Evolutionary conservation across 208 protist species (phyloP), one percentile per base, ranked within the genome.

Genomic region (Leishmania gerbilli): DNA sequence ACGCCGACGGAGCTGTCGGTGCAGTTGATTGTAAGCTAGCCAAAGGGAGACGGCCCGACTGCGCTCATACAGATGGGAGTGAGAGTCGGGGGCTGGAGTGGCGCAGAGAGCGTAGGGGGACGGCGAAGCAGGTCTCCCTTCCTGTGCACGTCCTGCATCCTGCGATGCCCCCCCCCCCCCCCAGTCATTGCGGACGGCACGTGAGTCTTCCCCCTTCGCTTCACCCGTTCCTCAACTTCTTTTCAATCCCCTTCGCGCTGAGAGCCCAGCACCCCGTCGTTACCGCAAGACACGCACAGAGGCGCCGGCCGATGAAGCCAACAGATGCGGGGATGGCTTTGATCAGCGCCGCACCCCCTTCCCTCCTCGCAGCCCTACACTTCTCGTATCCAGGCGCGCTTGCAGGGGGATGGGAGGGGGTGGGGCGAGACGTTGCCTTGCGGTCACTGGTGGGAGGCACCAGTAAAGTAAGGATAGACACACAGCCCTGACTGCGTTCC

Each of bases 21-120:
- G 15, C 84, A 75, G 31, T 84, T 92, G 62, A 84, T 91, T 27
- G 69, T 90, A 42, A 89, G 88, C 51, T 88, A 72, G 82, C n/a
- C 19, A 7, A 60, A 75, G 42, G 11, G 71, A 9, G 15, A 42
- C 5, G 24, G 9, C 7, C 24, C 19, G 68, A n/a, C 9, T 6
- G 19, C 27, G 42, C 21, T 34, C 62, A 40, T 68, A 13, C 15
- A 3, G 62, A 40, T 24, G 21, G 62, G 62, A 40, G 9, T 31
- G 62, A 21, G 62, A 40, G 31, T 40, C 34, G 31, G 40, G 40
- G 40, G 67, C 4, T 40, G 21, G 64, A 42, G 64, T 11, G 64
- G 64, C 11, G 13, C n/a, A 34, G 55, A 65, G n/a, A 8, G 34
- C 13, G 40, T 47, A 69, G n/a, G 55, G 55, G 55, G 34, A 37